Percentiles rank a stretch among this genome's conserved stretches.
Conservation (phyloP, 352 stramenopile genomes). For the Pythium pyrilobum region DNA sequence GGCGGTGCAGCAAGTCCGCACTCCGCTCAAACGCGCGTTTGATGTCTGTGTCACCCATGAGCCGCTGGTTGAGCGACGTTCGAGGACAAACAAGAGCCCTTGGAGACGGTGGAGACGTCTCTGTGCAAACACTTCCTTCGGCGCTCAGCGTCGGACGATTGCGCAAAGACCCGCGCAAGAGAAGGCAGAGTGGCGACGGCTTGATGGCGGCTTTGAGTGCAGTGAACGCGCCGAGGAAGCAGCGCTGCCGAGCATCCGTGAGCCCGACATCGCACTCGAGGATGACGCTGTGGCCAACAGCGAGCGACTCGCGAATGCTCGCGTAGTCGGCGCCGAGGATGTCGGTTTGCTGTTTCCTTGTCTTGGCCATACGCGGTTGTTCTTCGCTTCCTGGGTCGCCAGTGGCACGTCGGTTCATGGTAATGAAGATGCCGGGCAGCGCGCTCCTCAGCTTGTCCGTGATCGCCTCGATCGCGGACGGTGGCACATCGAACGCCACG, state of each 20-base stretch:
- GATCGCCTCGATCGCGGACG: constrained; percentile 26
- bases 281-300: constrained; percentile 54
- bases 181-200: constrained; percentile 54
- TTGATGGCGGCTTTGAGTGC: constrained; percentile 62
- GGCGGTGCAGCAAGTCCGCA: constrained; percentile 22
- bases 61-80: no score
- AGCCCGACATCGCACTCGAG: constrained; percentile 75
- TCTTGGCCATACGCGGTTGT: not conserved
- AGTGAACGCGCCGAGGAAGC: constrained; percentile 55
- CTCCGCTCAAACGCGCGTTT: constrained; percentile 46
- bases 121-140: no score
- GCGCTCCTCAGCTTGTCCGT: constrained; percentile 30
- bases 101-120: no score
- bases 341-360: constrained; percentile 11
- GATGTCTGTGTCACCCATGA: constrained; percentile 39
- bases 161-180: constrained; percentile 41
- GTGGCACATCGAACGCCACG: constrained; percentile 62
- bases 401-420: constrained; percentile 37
- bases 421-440: constrained; percentile 71
- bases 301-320: constrained; percentile 24
- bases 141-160: constrained; percentile 36
- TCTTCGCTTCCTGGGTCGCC: not conserved
- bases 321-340: constrained; percentile 20
- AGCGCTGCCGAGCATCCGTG: constrained; percentile 44
- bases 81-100: no score